A percentile compares a stretch with the other conserved stretches of the same genome.
Conservation (phyloP, 192 early-diverging fungal genomes). For the Coemansia sp. region DNA sequence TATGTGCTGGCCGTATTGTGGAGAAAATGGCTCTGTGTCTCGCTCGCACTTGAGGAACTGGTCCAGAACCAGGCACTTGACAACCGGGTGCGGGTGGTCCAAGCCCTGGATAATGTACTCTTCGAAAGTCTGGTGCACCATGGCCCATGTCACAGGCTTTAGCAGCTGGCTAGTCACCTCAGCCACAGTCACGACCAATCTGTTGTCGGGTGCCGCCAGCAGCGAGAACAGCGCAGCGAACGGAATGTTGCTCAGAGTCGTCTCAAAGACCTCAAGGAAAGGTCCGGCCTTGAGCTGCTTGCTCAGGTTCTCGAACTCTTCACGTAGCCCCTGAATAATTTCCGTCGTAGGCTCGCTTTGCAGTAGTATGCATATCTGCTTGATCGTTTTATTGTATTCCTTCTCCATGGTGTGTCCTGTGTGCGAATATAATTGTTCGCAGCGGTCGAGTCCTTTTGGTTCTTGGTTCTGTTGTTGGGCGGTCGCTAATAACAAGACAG, state of each 20-base stretch:
- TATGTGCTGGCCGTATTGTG: conserved; percentile 43
- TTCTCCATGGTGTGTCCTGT: conserved; percentile 26
- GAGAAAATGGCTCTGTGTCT: conserved; percentile 36
- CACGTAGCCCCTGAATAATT: conserved; percentile 41
- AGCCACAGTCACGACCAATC: conserved; percentile 41
- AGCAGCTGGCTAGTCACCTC: conserved; percentile 43
- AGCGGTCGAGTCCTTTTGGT: neutral
- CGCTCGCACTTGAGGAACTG: conserved; percentile 51
- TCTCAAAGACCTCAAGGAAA: conserved; percentile 53
- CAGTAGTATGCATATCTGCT: conserved; percentile 48
- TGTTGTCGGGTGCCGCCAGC: conserved; percentile 46
- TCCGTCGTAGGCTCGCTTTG: conserved; percentile 51
- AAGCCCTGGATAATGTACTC: conserved; percentile 55
- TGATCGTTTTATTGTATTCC: conserved; percentile 39
- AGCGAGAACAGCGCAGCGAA: conserved; percentile 51
- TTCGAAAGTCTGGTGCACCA: conserved; percentile 52
- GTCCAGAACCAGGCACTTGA: conserved; percentile 43
- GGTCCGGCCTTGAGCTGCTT: conserved; percentile 46
- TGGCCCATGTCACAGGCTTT: conserved; percentile 45
- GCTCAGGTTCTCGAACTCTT: conserved; percentile 39
- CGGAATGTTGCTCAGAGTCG: conserved; percentile 46
- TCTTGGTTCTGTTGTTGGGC: neutral
- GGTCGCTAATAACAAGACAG: conserved; percentile 10
- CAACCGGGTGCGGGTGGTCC: conserved; percentile 46
- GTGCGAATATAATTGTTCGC: neutral